Percentiles rank a stretch among this genome's conserved stretches.
Evolutionary conservation across 2,329 filamentous ascomycete genomes (phyloP).

Genomic region (Diaporthe sp.): DNA sequence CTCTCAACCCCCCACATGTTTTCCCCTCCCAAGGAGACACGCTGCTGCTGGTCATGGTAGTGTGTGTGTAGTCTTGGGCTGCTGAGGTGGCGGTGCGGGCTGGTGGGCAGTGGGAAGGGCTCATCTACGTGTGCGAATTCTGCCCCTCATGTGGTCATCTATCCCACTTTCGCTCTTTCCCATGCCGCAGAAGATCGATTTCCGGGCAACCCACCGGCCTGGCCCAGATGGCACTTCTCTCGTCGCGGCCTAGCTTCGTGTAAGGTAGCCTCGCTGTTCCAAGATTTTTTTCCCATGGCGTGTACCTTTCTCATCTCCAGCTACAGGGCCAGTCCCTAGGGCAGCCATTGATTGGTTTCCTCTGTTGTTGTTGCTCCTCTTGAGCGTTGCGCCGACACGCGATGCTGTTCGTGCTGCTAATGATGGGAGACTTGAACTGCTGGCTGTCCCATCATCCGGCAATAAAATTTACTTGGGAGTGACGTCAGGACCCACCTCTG

Average conservation of each 20-base stretch:
- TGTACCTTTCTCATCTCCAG: neutral
- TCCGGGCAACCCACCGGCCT: conserved; percentile 22
- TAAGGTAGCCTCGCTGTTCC: conserved; percentile 8
- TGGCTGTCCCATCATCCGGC: conserved; percentile 5
- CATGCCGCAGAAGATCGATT: conserved; percentile 21
- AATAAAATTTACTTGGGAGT: neutral
- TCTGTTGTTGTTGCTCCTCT: neutral
- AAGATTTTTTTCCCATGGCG: neutral
- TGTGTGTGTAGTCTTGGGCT: neutral
- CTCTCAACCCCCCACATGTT: neutral
- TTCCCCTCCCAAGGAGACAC: neutral
- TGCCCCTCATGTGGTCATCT: conserved; percentile 16
- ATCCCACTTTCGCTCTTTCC: conserved; percentile 31
- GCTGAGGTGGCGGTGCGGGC: neutral
- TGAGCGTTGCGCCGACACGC: neutral
- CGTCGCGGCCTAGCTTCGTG: conserved; percentile 5
- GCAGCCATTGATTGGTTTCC: neutral
- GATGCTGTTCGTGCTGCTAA: neutral
- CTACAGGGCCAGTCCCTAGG: neutral
- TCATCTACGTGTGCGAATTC: neutral
- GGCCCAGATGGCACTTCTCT: conserved; percentile 8
- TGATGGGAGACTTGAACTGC: neutral
- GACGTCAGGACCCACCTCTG: conserved; percentile 23
- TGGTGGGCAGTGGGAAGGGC: neutral
- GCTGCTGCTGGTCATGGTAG: neutral